These are phyloP conservation scores for Fusarium nematophilum DNA, from an alignment of 2,329 filamentous ascomycete species.

Conservation along the genomic window DNA sequence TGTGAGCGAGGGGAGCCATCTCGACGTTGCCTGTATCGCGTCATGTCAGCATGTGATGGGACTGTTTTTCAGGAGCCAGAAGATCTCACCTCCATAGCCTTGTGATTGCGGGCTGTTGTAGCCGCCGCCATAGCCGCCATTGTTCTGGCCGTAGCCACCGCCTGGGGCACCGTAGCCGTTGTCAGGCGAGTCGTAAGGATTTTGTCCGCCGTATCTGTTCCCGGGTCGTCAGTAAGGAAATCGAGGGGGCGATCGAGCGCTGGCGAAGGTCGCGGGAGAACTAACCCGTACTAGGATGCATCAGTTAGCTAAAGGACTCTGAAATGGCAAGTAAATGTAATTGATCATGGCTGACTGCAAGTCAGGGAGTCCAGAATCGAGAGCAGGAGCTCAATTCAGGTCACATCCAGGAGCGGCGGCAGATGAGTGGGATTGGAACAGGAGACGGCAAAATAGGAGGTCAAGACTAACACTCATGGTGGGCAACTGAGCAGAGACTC, in stretches of 20 bases:
- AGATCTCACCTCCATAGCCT: slow-evolving; percentile 41
- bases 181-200: slow-evolving; percentile 70
- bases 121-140: slow-evolving; percentile 45
- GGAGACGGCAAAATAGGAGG: slow-evolving; percentile 29
- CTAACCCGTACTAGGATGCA: slow-evolving; percentile 65
- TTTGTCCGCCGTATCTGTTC: slow-evolving; percentile 65
- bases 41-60: slow-evolving; percentile 30
- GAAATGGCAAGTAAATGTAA: not conserved
- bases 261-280: slow-evolving; percentile 38
- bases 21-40: slow-evolving; percentile 67
- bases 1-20: slow-evolving; percentile 73
- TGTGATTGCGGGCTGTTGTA: slow-evolving; percentile 36
- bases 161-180: slow-evolving; percentile 43
- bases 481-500: slow-evolving; percentile 32
- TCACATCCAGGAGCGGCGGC: not conserved
- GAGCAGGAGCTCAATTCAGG: slow-evolving; percentile 2
- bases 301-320: slow-evolving; percentile 43
- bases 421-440: slow-evolving; percentile 20
- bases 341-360: not conserved
- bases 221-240: slow-evolving; percentile 46
- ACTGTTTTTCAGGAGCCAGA: not conserved
- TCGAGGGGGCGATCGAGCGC: slow-evolving; percentile 9
- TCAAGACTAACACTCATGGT: slow-evolving; percentile 48
- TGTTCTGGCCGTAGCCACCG: slow-evolving; percentile 48
- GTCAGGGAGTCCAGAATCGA: not conserved